Conservation (phyloP, 208 protist genomes). For the Blechomonas ayalai region DNA sequence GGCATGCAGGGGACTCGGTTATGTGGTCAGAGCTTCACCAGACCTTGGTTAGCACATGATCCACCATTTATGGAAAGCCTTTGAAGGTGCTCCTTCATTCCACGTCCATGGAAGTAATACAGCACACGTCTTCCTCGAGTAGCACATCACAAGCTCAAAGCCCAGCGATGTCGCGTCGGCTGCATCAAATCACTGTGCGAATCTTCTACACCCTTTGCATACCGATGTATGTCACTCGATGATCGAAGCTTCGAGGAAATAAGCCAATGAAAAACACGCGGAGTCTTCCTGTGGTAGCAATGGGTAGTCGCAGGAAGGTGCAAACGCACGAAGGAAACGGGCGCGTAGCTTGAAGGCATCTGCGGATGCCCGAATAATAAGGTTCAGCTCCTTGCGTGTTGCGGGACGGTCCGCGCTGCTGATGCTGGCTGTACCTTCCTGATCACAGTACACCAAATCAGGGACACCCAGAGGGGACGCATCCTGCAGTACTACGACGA, state of each 20-base stretch:
- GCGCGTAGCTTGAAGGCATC: slow-evolving; percentile 33
- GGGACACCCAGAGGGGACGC: slow-evolving; percentile 48
- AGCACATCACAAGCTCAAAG: too few species aligned
- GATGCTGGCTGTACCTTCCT: not conserved
- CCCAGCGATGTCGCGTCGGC: too few species aligned
- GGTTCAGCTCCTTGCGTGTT: slow-evolving; percentile 15
- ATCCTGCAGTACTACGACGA: slow-evolving; percentile 66
- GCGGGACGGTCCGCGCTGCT: slow-evolving; percentile 10
- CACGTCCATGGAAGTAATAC: too few species aligned
- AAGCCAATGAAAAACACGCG: slow-evolving; percentile 49
- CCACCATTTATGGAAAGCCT: too few species aligned
- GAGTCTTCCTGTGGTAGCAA: slow-evolving; percentile 44
- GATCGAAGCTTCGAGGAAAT: slow-evolving; percentile 43
- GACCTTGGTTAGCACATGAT: too few species aligned
- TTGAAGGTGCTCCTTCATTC: too few species aligned
- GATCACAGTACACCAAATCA: slow-evolving; percentile 25
- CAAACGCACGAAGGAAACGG: slow-evolving; percentile 54
- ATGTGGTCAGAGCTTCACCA: too few species aligned
- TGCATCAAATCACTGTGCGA: too few species aligned
- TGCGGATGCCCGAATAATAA: slow-evolving; percentile 31
- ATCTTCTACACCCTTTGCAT: too few species aligned
- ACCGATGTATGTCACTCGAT: too few species aligned
- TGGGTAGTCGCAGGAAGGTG: slow-evolving; percentile 58
- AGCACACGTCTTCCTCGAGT: too few species aligned
- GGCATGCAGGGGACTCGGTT: too few species aligned